These are phyloP conservation scores for Saccharomyces hybrid DNA, from an alignment of 1,139 yeast genomes.

Conservation along the genomic window DNA sequence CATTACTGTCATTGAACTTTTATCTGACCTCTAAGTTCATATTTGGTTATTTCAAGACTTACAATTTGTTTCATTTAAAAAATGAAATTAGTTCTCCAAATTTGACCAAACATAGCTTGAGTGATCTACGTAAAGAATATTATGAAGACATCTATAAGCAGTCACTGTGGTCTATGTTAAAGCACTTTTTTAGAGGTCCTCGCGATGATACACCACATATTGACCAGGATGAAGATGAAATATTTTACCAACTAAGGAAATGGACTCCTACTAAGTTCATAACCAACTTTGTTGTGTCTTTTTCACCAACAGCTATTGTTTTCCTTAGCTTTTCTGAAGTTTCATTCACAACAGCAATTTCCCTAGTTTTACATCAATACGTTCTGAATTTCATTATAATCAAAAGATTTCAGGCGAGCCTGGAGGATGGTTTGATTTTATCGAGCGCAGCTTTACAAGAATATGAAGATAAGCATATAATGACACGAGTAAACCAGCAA, in stretches of 20 bases:
- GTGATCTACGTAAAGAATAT: slow-evolving; percentile 20
- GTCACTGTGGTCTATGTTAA: slow-evolving; percentile 21
- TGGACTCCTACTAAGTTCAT: slow-evolving; percentile 56
- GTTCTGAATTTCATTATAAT: slow-evolving; percentile 38
- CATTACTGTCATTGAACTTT: slow-evolving; percentile 14
- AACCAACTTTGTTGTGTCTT: slow-evolving; percentile 41
- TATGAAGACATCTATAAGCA: slow-evolving; percentile 16
- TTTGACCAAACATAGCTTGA: slow-evolving; percentile 16
- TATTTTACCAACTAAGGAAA: slow-evolving; percentile 46
- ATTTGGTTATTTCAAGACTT: slow-evolving; percentile 15
- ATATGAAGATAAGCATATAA: slow-evolving; percentile 55
- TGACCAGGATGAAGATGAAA: slow-evolving; percentile 7
- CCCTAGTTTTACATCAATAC: slow-evolving; percentile 37
- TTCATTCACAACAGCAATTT: slow-evolving; percentile 37
- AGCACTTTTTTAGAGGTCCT: slow-evolving; percentile 7
- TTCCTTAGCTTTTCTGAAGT: slow-evolving; percentile 36
- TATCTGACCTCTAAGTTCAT: slow-evolving; percentile 16
- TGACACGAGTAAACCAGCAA: slow-evolving; percentile 55
- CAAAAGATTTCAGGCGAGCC: slow-evolving; percentile 40
- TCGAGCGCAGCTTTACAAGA: slow-evolving; percentile 58
- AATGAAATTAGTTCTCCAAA: slow-evolving; percentile 16
- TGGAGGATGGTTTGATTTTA: slow-evolving; percentile 54
- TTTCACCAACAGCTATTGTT: slow-evolving; percentile 49
- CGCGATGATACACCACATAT: background rate
- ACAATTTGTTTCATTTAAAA: slow-evolving; percentile 20